Base-by-base conservation (phyloP, 2,329 filamentous ascomycete species). In the Colletotrichum ledebouriae region DNA sequence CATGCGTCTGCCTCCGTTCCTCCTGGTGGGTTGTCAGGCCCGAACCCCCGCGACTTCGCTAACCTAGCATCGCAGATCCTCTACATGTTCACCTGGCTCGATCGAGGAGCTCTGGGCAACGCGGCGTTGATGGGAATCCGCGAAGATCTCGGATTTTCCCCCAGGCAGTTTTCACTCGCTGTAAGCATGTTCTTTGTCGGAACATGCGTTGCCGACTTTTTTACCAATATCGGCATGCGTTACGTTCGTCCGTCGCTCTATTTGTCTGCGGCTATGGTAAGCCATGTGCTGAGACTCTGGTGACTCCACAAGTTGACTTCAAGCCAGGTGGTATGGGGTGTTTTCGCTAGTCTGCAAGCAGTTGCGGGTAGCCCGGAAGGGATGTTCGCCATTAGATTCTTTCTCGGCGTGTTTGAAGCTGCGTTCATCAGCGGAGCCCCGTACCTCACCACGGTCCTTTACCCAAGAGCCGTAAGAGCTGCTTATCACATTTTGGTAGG, bases 371-470 rank as follows among this genome's bases (percentile, higher is more conserved):
- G 59, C 3, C 64, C 64, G 0, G n/a, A 39, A 3, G 64, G 64
- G 4, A 67, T 67, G 60, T 67, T 59, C 17, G 3, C 77, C 86
- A 5, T 80, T 78, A n/a, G 85, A 10, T 78, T 84, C 47, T 73
- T 86, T 20, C 77, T 86, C 17, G 85, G 84, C 67, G 76, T 82
- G 2, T 75, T 85, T 33, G 83, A 85, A 72, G 79, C 82, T 20
- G 82, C 82, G 3, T 85, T 86, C 69, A 80, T 81, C 3, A 83
- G 84, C 0, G 84, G 83, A n/a, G 81, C 85, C 6, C 74, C 86
- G 4, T 78, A 84, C 42, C 78, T 86, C 49, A 78, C 87, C 20
- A 84, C 82, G 1, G 84, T 87, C 85, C 73, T 85, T 84, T 75
- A 82, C 78, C 47, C 78, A 80, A 6, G 85, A 88, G 59, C 59